Base-by-base conservation (phyloP, 306 rosid species). In the Corylus avellana region DNA sequence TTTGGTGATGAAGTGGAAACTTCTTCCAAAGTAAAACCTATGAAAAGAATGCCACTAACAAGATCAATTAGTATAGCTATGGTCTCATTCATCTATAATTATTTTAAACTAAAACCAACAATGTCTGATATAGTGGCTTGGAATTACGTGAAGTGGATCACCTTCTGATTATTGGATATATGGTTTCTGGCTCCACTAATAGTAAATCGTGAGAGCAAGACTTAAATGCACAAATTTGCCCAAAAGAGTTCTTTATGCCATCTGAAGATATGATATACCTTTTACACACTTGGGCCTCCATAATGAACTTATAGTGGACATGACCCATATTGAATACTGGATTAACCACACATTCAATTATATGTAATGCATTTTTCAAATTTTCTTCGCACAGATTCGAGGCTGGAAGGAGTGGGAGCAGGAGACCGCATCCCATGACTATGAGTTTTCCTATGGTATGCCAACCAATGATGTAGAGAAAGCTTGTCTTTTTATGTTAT, bases 321-420 rank as follows among this genome's bases (percentile, higher is more conserved):
- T 29, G 58, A 11, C 20, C 55, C 55, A 63, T 69, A 51, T 35
- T 14, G 54, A 76, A 50, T 51, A 29, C 29, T 20, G 22, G 49
- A 46, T 44, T 42, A 18, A 54, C 9, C 56, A 50, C 44, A 44
- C 63, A 56, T 25, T 14, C 11, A 17, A 46, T 67, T 29, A 78
- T 72, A 20, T 75, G 27, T 53, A 47, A 44, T 39, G 27, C 58
- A 57, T 77, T 77, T 4, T 42, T 42, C 46, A 58, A 27, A n/a
- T 64, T 85, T 79, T 80, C 78, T 75, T 64, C 85, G 7, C 48
- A 49, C 71, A 96, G 99, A 96, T 93, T 77, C 93, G 98, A 69
- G 98, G 96, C 71, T 96, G 99, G 99, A 96, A 93, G 85, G 85
- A 83, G 2, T 96, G 99, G 99, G 99, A 96, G 80, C 84, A 51